Conservation (phyloP, 1,284 basidiomycete species). For the Ceratobasidium sp. region DNA sequence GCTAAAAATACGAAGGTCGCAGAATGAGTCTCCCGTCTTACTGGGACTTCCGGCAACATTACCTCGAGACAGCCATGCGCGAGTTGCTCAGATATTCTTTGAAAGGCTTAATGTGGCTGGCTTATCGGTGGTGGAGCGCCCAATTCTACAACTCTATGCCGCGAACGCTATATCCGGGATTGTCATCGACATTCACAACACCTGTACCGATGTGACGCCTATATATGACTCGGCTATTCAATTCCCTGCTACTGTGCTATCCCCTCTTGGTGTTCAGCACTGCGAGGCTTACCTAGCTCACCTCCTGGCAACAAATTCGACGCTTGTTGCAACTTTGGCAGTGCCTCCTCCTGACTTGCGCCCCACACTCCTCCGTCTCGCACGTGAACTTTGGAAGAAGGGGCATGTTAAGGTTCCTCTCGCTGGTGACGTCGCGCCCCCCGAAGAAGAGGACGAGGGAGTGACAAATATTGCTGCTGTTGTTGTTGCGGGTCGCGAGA, state of each 20-base stretch:
- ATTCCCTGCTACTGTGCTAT: constrained; percentile 69
- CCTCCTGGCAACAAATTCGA: constrained; percentile 73
- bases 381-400: constrained; percentile 70
- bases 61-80: constrained; percentile 79
- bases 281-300: constrained; percentile 82
- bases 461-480: constrained; percentile 87
- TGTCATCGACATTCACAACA: constrained; percentile 86
- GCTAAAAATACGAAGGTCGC: constrained; percentile 81
- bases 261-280: constrained; percentile 76
- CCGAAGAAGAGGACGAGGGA: constrained; percentile 82
- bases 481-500: constrained; percentile 82
- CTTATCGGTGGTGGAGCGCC: constrained; percentile 85
- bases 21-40: constrained; percentile 89
- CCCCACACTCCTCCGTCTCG: constrained; percentile 68
- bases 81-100: constrained; percentile 89
- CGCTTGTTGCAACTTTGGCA: constrained; percentile 72
- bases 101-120: constrained; percentile 95
- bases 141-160: constrained; percentile 87
- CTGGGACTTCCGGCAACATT: constrained; percentile 79
- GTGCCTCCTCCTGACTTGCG: constrained; percentile 63
- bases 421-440: constrained; percentile 71
- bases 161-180: constrained; percentile 83
- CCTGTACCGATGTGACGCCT: constrained; percentile 81
- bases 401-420: constrained; percentile 78
- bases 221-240: constrained; percentile 84